Evolutionary conservation across 306 rosid genomes (phyloP).

Genomic region (Casuarina glauca): DNA sequence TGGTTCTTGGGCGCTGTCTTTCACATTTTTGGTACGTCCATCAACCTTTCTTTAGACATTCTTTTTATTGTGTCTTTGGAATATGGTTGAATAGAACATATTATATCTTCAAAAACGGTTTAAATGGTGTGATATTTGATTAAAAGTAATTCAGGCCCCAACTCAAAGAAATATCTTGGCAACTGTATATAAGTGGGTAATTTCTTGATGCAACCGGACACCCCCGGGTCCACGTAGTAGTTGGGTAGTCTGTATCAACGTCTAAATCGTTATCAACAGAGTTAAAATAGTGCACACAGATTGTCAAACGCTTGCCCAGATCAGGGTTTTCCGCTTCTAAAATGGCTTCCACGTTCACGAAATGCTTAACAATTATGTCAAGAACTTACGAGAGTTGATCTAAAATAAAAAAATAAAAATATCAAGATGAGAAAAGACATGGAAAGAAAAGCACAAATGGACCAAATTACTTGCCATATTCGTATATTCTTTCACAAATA

Average conservation of each 20-base stretch:
- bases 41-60: too few species aligned
- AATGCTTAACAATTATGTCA: not conserved
- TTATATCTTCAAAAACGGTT: too few species aligned
- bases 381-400: not conserved
- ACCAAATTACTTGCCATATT: constrained; percentile 23
- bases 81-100: too few species aligned
- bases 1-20: too few species aligned
- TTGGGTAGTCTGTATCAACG: too few species aligned
- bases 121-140: too few species aligned
- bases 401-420: not conserved
- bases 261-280: not conserved
- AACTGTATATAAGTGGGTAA: too few species aligned
- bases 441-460: constrained; percentile 8
- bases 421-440: constrained; percentile 1
- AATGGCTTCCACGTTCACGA: too few species aligned
- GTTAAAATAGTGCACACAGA: not conserved
- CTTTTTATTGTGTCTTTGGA: too few species aligned
- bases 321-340: not conserved
- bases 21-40: too few species aligned
- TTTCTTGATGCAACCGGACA: too few species aligned
- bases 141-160: not conserved
- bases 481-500: constrained; percentile 27
- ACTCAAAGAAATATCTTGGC: not conserved
- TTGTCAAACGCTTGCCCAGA: not conserved
- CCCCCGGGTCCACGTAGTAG: too few species aligned